These are phyloP conservation scores for Brasilioporus rufonigricans DNA, from an alignment of 768 basidiomycete genomes.

Conservation along the genomic window DNA sequence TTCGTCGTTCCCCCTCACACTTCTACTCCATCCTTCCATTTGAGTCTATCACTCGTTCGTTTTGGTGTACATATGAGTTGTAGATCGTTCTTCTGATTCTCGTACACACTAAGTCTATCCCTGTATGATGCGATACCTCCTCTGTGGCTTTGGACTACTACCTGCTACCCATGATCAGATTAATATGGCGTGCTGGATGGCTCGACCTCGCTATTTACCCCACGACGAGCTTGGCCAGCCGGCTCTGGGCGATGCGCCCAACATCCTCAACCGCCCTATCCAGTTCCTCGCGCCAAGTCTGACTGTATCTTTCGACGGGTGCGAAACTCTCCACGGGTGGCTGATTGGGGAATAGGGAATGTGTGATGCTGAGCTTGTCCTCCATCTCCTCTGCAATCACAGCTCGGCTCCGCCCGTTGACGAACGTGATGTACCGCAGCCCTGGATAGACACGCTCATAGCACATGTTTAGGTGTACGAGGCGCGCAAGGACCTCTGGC, in stretches of 20 bases:
- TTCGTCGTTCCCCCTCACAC: conserved; percentile 1
- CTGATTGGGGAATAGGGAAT: conserved; percentile 43
- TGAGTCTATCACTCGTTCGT: not conserved
- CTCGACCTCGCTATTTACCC: not conserved
- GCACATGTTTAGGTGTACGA: conserved; percentile 70
- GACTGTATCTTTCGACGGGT: conserved; percentile 37
- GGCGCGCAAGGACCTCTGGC: conserved; percentile 68
- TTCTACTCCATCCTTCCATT: conserved; percentile 1
- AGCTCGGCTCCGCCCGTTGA: conserved; percentile 75
- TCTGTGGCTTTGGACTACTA: not conserved
- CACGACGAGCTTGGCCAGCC: conserved; percentile 40
- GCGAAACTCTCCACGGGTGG: conserved; percentile 36
- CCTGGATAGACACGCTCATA: conserved; percentile 76
- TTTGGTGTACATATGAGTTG: conserved; percentile 12
- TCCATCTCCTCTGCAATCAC: conserved; percentile 82
- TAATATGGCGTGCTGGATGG: not conserved
- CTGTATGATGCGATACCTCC: conserved; percentile 19
- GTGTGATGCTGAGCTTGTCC: conserved; percentile 50
- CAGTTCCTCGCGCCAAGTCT: conserved; percentile 66
- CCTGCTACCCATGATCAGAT: not conserved
- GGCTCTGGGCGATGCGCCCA: conserved; percentile 71
- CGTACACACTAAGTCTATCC: not conserved
- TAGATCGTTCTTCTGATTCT: conserved; percentile 3
- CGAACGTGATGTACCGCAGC: conserved; percentile 88
- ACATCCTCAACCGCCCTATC: conserved; percentile 71